Conservation (phyloP, 176 grass and related monocot species). For the Carex kokanica region DNA sequence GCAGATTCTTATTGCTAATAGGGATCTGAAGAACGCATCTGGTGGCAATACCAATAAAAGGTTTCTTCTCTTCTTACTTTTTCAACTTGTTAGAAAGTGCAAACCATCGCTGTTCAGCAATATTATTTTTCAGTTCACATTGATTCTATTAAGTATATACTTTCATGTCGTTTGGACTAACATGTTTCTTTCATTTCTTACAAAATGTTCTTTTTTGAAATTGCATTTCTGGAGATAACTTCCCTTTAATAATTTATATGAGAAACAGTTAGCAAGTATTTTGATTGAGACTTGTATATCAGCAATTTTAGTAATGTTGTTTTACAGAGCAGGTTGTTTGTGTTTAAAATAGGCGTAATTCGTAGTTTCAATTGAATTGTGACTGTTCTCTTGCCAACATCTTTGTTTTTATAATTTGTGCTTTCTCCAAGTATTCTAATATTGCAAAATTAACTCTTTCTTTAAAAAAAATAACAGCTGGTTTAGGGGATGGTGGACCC, state of each 20-base stretch:
- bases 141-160: not conserved
- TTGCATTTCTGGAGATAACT: not conserved
- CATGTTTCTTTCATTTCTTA: not conserved
- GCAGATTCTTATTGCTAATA: conserved; percentile 82
- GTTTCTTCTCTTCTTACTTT: conserved; percentile 20
- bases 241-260: not conserved
- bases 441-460: not conserved
- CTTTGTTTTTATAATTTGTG: not conserved
- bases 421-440: not conserved
- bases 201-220: not conserved
- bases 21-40: conserved; percentile 35
- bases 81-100: not conserved
- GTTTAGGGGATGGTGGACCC: conserved; percentile 86
- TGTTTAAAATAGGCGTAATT: not conserved
- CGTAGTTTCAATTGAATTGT: not conserved
- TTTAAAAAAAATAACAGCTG: not conserved
- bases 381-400: too few species aligned
- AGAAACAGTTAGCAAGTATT: not conserved
- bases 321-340: not conserved
- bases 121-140: not conserved
- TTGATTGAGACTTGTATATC: not conserved
- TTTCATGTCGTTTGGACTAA: not conserved
- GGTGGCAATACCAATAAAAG: conserved; percentile 36
- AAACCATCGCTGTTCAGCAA: not conserved
- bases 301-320: not conserved